Base-by-base conservation (phyloP, 371 early-diverging fungal species). In the Mucor piriformis region DNA sequence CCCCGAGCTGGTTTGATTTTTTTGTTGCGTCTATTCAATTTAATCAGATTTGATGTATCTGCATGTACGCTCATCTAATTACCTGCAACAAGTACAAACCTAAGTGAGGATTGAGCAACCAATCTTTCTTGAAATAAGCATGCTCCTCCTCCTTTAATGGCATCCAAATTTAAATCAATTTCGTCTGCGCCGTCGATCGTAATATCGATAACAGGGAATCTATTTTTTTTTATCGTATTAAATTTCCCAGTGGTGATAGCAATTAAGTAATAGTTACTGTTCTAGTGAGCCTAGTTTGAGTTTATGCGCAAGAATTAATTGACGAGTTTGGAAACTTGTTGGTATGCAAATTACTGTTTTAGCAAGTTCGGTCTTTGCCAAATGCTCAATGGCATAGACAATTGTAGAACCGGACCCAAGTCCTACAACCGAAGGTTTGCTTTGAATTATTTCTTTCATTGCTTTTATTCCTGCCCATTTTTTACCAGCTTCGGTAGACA, bases 181-280 rank as follows among this genome's bases (percentile, higher is more conserved):
- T 96, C 96, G 70, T 96, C 96, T 3, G 95, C 96, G 11, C 97
- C 95, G 59, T 96, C 97, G 50, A 96, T 91, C 18, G 93, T 89
- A 13, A 96, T 83, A 66, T 95, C 95, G 51, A 96, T 82, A 12
- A 67, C 61, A 0, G 90, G 80, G 60, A 75, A 82, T 49, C 85
- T 81, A 43, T 18, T 12, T 49, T 12, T 35, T 3, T 38, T 32
- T 21, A 38, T 0, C 25, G 8, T 16, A 50, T 7, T 13, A 24
- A 38, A 13, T 15, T n/a, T 15, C 4, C 15, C 15, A 42, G 18
- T 3, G 10, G 23, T 20, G n/a, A 21, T 11, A 20, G 21, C 8
- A 16, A 12, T 6, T 25, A 29, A 20, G 12, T 11, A 44, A 2
- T 16, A 23, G 23, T 74, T 85, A 88, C 90, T 85, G 82, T 34